Evolutionary conservation across 352 stramenopile genomes (phyloP).

Genomic region (Phytopythium cucurbitacearum): DNA sequence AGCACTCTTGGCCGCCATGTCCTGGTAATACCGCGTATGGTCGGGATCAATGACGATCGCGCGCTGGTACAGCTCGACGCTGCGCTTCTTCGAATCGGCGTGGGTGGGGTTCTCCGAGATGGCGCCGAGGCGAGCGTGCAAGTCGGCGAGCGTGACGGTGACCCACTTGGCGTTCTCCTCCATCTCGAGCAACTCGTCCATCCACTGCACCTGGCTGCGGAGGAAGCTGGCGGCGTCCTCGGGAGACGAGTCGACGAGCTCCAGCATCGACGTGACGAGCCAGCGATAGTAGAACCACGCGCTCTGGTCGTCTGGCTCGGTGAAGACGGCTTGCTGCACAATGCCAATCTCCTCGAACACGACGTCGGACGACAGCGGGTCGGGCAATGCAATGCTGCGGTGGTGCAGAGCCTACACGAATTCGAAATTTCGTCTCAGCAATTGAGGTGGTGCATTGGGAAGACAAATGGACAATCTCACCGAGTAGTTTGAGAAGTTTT

Average conservation of each 20-base stretch:
- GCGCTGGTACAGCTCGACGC: slow-evolving; percentile 42
- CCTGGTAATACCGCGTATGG: slow-evolving; percentile 55
- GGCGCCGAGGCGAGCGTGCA: slow-evolving; percentile 29
- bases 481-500: slow-evolving; percentile 99
- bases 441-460: background rate
- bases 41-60: slow-evolving; percentile 48
- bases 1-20: slow-evolving; percentile 38
- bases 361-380: slow-evolving; percentile 42
- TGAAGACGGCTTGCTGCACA: slow-evolving; percentile 96
- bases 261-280: slow-evolving; percentile 81
- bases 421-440: background rate
- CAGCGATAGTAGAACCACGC: slow-evolving; percentile 98
- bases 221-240: slow-evolving; percentile 42
- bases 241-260: slow-evolving; percentile 38
- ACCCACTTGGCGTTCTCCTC: slow-evolving; percentile 73
- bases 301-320: slow-evolving; percentile 98
- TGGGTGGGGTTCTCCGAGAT: slow-evolving; percentile 15
- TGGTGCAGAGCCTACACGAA: slow-evolving; percentile 49
- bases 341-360: slow-evolving; percentile 75
- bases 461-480: slow-evolving; percentile 23
- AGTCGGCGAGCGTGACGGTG: slow-evolving; percentile 53
- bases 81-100: slow-evolving; percentile 34
- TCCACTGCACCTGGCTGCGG: slow-evolving; percentile 72
- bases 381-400: slow-evolving; percentile 45
- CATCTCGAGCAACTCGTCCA: slow-evolving; percentile 81